Conservation (phyloP, 306 rosid species). For the Canavalia ensiformis region DNA sequence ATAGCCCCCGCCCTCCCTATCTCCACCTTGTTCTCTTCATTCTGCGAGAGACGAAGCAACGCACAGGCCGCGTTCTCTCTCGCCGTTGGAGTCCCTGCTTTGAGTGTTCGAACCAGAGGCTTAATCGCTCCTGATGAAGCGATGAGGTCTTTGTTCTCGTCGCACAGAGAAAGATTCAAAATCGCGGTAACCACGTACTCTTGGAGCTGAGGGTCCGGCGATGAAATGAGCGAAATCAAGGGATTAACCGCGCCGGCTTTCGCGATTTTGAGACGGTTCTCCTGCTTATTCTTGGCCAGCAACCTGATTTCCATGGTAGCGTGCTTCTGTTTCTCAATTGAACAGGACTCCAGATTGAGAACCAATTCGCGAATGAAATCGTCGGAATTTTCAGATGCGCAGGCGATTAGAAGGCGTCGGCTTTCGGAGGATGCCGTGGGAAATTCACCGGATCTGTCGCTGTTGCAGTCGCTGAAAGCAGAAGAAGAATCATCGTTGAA, state of each 20-base stretch:
- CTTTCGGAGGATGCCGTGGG: slow-evolving; percentile 61
- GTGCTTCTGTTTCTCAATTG: slow-evolving; percentile 79
- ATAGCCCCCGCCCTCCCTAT: slow-evolving; percentile 89
- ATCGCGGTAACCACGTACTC: slow-evolving; percentile 87
- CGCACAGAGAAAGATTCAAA: slow-evolving; percentile 88
- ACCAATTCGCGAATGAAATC: slow-evolving; percentile 69
- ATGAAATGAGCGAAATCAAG: slow-evolving; percentile 64
- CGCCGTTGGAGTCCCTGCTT: slow-evolving; percentile 68
- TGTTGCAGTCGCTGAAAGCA: slow-evolving; percentile 88
- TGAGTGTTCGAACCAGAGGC: slow-evolving; percentile 77
- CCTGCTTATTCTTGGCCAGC: slow-evolving; percentile 82
- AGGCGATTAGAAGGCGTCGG: slow-evolving; percentile 63
- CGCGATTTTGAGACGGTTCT: slow-evolving; percentile 77
- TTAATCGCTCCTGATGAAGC: slow-evolving; percentile 72
- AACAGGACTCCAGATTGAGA: slow-evolving; percentile 63
- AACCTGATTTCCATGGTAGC: slow-evolving; percentile 92
- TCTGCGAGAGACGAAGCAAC: slow-evolving; percentile 74
- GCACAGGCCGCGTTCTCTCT: slow-evolving; percentile 93
- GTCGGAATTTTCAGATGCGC: slow-evolving; percentile 77
- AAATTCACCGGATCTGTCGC: slow-evolving; percentile 88
- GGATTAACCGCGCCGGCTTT: slow-evolving; percentile 76
- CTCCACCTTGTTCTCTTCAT: slow-evolving; percentile 66
- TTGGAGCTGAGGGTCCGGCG: slow-evolving; percentile 76
- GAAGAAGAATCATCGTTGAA: slow-evolving; percentile 69
- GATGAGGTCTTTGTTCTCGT: slow-evolving; percentile 76